phyloP scores from a whole-genome alignment of 768 basidiomycete genomes.

The Hypholoma sublateritium region DNA sequence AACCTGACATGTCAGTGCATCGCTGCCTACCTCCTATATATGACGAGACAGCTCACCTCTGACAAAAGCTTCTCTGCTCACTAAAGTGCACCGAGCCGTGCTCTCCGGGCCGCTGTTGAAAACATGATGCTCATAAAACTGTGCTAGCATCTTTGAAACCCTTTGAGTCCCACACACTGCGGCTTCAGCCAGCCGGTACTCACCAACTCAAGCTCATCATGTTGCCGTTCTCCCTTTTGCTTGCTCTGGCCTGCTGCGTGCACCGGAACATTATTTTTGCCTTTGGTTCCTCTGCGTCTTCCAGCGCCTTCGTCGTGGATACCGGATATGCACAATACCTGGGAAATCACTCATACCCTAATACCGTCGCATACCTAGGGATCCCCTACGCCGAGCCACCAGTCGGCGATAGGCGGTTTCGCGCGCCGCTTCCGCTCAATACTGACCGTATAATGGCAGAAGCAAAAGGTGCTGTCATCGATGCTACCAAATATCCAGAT shows the following conservation, averaged over 20 bases:
- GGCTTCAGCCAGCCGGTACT: too few species aligned
- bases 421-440: constrained; percentile 55
- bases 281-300: constrained; percentile 5
- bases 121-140: too few species aligned
- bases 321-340: constrained; percentile 59
- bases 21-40: too few species aligned
- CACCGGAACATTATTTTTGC: constrained; percentile 12
- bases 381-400: constrained; percentile 63
- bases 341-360: constrained; percentile 50
- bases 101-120: too few species aligned
- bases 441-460: constrained; percentile 39
- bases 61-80: too few species aligned
- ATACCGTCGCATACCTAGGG: constrained; percentile 57
- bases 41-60: too few species aligned
- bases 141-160: too few species aligned
- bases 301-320: constrained; percentile 38
- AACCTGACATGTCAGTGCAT: too few species aligned
- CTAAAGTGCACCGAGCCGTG: too few species aligned
- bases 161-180: too few species aligned
- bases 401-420: constrained; percentile 48
- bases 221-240: constrained; percentile 13
- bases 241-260: constrained; percentile 13
- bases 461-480: constrained; percentile 37
- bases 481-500: constrained; percentile 53
- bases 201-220: constrained; percentile 1